Evolutionary conservation across 805 yeast genomes (phyloP).

Genomic region (Yarrowia yakushimensis): DNA sequence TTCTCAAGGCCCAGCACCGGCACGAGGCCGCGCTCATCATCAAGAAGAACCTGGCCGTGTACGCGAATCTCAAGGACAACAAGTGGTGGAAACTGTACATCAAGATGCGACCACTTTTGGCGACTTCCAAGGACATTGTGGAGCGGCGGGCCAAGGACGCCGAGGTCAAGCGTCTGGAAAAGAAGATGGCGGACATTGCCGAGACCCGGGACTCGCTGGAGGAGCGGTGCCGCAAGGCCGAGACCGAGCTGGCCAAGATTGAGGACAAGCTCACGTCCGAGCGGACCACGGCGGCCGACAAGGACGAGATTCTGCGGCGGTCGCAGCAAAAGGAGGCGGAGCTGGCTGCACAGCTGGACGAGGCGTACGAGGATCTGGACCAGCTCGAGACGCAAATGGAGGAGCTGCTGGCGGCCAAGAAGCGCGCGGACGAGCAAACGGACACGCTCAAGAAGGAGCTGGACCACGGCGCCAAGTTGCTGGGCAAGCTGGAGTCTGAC

Average conservation of each 20-base stretch:
- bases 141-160: constrained; percentile 47
- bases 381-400: constrained; percentile 36
- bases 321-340: constrained; percentile 44
- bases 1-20: constrained; percentile 50
- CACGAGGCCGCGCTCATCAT: constrained; percentile 69
- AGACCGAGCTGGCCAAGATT: constrained; percentile 35
- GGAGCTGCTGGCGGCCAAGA: constrained; percentile 37
- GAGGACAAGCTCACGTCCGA: constrained; percentile 42
- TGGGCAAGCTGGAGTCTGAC: constrained; percentile 39
- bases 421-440: constrained; percentile 37
- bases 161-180: constrained; percentile 37
- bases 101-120: constrained; percentile 70
- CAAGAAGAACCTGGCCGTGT: constrained; percentile 55
- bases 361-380: constrained; percentile 37
- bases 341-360: constrained; percentile 35
- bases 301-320: constrained; percentile 46
- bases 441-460: constrained; percentile 38
- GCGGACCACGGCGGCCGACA: constrained; percentile 44
- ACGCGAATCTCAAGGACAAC: constrained; percentile 48
- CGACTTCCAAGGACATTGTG: constrained; percentile 56
- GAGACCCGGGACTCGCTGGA: constrained; percentile 35
- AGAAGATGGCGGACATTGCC: constrained; percentile 31
- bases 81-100: constrained; percentile 79
- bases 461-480: constrained; percentile 38
- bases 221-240: constrained; percentile 32